These are phyloP conservation scores for Solanum commersonii DNA, from an alignment of 257 asterid genomes.

Conservation along the genomic window DNA sequence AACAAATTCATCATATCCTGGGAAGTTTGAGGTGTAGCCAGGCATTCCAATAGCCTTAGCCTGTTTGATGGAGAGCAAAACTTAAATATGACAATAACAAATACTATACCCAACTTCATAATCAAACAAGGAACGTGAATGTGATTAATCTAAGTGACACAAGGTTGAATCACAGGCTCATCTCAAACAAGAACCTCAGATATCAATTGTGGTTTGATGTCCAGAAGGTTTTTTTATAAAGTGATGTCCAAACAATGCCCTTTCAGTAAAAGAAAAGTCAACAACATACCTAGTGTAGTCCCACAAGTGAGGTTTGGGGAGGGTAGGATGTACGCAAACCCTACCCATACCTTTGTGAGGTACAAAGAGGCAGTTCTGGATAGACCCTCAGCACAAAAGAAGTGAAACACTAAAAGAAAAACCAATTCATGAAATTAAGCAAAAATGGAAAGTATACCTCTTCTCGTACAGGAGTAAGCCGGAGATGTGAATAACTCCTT, in stretches of 20 bases:
- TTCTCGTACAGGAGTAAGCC: slow-evolving; percentile 97
- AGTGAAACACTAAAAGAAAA: not conserved
- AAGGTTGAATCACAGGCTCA: not conserved
- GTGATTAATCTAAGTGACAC: not conserved
- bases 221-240: not conserved
- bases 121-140: not conserved
- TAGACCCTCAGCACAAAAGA: not conserved
- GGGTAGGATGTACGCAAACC: not conserved
- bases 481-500: slow-evolving; percentile 78
- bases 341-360: not conserved
- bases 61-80: slow-evolving; percentile 23
- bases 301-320: not conserved
- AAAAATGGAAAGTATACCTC: slow-evolving; percentile 40
- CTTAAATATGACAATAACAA: not conserved
- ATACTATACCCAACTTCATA: not conserved
- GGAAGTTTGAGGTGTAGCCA: slow-evolving; percentile 33
- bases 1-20: slow-evolving; percentile 92
- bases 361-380: not conserved
- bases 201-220: not conserved
- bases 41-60: slow-evolving; percentile 66
- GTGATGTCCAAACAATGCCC: not conserved
- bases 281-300: not conserved
- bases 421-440: not conserved
- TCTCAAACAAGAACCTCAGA: not conserved
- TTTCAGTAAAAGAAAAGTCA: not conserved